Evolutionary conservation across 495 filamentous ascomycete species (phyloP), one percentile per base, ranked within the genome.

Genomic region (Neurospora sp.): DNA sequence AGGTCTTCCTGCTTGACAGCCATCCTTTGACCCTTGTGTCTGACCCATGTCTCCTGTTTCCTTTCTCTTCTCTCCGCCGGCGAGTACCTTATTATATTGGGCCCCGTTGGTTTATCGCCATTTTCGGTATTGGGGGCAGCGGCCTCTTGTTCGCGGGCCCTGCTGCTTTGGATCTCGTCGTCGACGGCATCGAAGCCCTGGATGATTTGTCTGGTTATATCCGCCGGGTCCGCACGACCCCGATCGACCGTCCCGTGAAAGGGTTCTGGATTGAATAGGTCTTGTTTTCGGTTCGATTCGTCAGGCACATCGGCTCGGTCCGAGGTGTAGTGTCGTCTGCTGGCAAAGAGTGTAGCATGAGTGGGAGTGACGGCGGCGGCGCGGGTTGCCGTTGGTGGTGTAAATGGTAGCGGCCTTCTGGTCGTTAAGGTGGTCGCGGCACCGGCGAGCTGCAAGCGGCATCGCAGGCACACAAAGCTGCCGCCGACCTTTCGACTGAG

Each of bases 381-480:
- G 53, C 27, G 53, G 27, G 53, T 66, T 66, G 53, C 53, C 53
- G 53, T 8, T 35, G 53, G 53, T 35, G 53, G 14, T 66, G 27
- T 18, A 66, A 66, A 66, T 35, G 53, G 53, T 31, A 66, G 53
- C 27, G 53, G 53, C 53, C 27, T 31, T 35, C 53, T 66, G 53
- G 71, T 71, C 38, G 48, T 75, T 74, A 41, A 70, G 37, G 40
- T 31, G 31, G 59, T 73, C 69, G 72, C 72, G 69, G 73, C 77
- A 61, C 74, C 72, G 38, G 75, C 70, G 73, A 84, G 77, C 76
- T 77, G 81, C 66, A 82, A 72, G 46, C 79, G 85, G 77, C 86
- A 88, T 80, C 81, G 76, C 59, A 86, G 76, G 81, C 86, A 88
- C 78, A 87, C 80, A 72, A 83, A 82, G 77, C 81, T 73, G 71